Percentiles rank a stretch among this genome's conserved stretches.
phyloP scores from a whole-genome alignment of 768 basidiomycete genomes.

The Cyclocybe cylindracea region DNA sequence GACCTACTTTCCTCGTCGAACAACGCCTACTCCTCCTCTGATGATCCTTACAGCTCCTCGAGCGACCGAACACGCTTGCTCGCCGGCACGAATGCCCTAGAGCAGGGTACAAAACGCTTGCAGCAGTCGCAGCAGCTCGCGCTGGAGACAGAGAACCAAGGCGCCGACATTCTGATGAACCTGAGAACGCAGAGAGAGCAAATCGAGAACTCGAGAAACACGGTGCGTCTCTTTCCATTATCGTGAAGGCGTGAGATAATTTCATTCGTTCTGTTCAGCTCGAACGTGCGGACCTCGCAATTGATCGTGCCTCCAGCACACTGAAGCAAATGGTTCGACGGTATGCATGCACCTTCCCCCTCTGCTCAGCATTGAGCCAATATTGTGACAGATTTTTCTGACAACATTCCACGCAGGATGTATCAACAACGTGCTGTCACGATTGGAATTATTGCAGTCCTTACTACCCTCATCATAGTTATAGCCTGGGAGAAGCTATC shows the following conservation, averaged over 20 bases:
- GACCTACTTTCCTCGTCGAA: constrained; percentile 68
- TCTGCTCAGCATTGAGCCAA: constrained; percentile 11
- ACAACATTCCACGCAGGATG: constrained; percentile 64
- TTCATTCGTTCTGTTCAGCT: constrained; percentile 49
- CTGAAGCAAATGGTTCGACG: constrained; percentile 94
- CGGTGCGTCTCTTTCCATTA: constrained; percentile 46
- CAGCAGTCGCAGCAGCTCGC: constrained; percentile 92
- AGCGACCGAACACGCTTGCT: constrained; percentile 82
- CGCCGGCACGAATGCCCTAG: constrained; percentile 73
- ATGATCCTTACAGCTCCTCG: constrained; percentile 75
- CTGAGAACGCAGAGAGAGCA: constrained; percentile 88
- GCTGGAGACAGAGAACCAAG: constrained; percentile 94
- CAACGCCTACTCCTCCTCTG: constrained; percentile 49
- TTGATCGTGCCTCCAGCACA: constrained; percentile 90
- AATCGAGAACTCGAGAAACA: constrained; percentile 90
- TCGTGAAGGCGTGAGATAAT: not conserved
- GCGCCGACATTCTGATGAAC: constrained; percentile 87
- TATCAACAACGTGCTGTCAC: constrained; percentile 94
- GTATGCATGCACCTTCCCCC: constrained; percentile 46
- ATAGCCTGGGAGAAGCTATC: constrained; percentile 80
- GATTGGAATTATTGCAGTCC: constrained; percentile 79
- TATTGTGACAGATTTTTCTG: constrained; percentile 35
- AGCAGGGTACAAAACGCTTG: constrained; percentile 82
- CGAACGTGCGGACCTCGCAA: constrained; percentile 80
- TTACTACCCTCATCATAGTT: constrained; percentile 79